Evolutionary conservation across 345 rosid genomes (phyloP).

Genomic region (Geranium brycei): DNA sequence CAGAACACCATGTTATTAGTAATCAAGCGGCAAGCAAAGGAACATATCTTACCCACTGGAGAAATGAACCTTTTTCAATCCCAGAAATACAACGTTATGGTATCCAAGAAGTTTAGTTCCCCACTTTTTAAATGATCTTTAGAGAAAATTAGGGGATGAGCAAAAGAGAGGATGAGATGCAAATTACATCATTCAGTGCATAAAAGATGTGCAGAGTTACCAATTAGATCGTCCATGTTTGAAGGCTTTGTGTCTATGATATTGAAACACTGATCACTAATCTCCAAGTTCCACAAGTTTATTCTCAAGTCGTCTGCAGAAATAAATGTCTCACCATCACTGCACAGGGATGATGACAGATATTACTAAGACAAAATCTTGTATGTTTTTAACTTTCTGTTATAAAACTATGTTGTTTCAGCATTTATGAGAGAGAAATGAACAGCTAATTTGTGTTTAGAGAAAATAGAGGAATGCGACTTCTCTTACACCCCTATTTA

Average conservation of each 20-base stretch:
- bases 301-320: slow-evolving; percentile 60
- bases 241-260: slow-evolving; percentile 56
- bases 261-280: slow-evolving; percentile 48
- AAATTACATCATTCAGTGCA: not conserved
- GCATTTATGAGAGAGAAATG: not conserved
- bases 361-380: not conserved
- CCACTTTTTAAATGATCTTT: not conserved
- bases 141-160: not conserved
- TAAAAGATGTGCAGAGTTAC: slow-evolving; percentile 19
- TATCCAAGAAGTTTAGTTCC: not conserved
- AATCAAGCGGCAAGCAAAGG: not conserved
- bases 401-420: slow-evolving; percentile 1
- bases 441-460: not conserved
- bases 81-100: not conserved
- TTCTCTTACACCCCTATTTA: not conserved
- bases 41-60: not conserved
- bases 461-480: not conserved
- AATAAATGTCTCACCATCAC: slow-evolving; percentile 62
- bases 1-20: slow-evolving; percentile 6
- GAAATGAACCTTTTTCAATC: not conserved
- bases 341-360: slow-evolving; percentile 20
- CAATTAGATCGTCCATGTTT: slow-evolving; percentile 60
- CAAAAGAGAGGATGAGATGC: not conserved
- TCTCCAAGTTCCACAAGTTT: slow-evolving; percentile 61
- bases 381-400: not conserved